phyloP scores from a whole-genome alignment of 352 stramenopile species.

The Pythium volutum region DNA sequence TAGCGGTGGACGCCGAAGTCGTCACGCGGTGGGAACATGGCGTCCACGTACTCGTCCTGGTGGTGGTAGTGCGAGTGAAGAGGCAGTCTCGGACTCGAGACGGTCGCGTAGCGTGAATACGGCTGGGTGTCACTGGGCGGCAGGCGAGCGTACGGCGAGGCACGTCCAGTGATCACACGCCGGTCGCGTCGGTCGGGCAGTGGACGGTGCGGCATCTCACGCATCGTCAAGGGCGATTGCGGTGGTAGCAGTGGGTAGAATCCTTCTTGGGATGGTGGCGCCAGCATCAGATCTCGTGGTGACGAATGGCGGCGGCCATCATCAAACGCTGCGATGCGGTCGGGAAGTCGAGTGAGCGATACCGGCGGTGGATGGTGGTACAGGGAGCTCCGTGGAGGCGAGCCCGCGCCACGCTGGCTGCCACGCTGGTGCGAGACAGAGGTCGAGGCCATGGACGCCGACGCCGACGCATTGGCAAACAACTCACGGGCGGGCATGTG shows the following conservation, averaged over 20 bases:
- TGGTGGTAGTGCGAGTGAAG: neutral
- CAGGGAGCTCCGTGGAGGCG: neutral
- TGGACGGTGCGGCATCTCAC: constrained; percentile 4
- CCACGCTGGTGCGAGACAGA: constrained; percentile 1
- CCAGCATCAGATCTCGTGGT: neutral
- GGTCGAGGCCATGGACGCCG: neutral
- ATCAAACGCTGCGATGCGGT: neutral
- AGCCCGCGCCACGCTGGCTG: constrained; percentile 8
- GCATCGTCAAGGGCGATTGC: neutral
- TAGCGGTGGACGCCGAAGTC: neutral
- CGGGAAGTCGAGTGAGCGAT: neutral
- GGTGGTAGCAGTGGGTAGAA: neutral
- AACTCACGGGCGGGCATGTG: constrained; percentile 6
- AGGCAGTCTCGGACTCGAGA: neutral
- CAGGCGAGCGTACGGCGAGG: constrained; percentile 5
- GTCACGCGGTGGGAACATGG: neutral
- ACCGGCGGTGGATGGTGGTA: neutral
- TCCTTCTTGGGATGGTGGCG: neutral
- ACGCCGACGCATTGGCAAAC: neutral
- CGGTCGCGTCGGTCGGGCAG: constrained; percentile 5
- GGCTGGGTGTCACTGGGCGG: neutral
- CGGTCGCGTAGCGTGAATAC: neutral
- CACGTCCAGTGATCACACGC: neutral
- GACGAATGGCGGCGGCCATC: too few relatives aligned
- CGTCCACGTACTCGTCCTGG: neutral